Conservation (phyloP, 208 protist genomes). For the Trypanosoma rangeli region DNA sequence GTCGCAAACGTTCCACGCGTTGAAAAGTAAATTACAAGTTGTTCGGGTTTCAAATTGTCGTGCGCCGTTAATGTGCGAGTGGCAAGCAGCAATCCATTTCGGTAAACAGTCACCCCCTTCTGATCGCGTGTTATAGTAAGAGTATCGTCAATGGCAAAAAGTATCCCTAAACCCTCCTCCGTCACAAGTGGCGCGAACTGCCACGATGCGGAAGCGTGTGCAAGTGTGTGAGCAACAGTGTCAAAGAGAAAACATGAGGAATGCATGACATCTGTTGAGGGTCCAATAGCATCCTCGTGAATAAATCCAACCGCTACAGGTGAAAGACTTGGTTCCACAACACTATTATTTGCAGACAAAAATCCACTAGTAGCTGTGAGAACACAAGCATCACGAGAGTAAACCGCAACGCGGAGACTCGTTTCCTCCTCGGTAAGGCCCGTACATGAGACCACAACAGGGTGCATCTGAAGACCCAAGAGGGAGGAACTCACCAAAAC, state of each 20-base stretch:
- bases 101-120: slow-evolving; percentile 40
- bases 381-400: slow-evolving; percentile 61
- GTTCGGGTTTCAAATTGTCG: slow-evolving; percentile 18
- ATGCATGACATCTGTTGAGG: slow-evolving; percentile 17
- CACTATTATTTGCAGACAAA: slow-evolving; percentile 44
- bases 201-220: slow-evolving; percentile 35
- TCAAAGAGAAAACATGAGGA: slow-evolving; percentile 28
- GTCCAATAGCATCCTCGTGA: slow-evolving; percentile 34
- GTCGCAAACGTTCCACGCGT: slow-evolving; percentile 62
- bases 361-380: slow-evolving; percentile 52
- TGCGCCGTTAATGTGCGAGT: slow-evolving; percentile 6
- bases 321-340: slow-evolving; percentile 48
- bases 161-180: slow-evolving; percentile 34
- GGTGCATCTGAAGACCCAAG: slow-evolving; percentile 53
- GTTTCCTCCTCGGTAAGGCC: slow-evolving; percentile 36
- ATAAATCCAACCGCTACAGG: slow-evolving; percentile 67
- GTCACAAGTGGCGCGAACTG: slow-evolving; percentile 40
- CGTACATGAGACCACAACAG: slow-evolving; percentile 64
- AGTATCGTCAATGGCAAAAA: slow-evolving; percentile 84
- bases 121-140: slow-evolving; percentile 53
- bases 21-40: slow-evolving; percentile 72
- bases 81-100: slow-evolving; percentile 46
- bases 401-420: slow-evolving; percentile 61
- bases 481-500: slow-evolving; percentile 72
- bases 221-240: slow-evolving; percentile 4